Evolutionary conservation across 2,329 filamentous ascomycete genomes (phyloP), one percentile per base, ranked within the genome.

Genomic region (Aphanocladium album): DNA sequence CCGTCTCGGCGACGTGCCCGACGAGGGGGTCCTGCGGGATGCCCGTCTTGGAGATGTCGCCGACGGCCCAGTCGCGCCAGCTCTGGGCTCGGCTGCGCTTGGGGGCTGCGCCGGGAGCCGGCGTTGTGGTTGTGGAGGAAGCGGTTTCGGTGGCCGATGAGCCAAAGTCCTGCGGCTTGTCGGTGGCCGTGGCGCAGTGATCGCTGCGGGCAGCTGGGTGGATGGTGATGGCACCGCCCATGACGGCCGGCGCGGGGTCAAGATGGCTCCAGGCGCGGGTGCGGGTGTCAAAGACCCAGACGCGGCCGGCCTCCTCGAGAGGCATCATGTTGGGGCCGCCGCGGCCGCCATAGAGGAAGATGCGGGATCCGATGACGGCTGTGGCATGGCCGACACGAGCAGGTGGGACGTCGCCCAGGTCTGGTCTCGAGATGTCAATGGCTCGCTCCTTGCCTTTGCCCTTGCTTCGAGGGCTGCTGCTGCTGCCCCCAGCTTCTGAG

Each of bases 331-430:
- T 85, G 3, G 80, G 74, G 0, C 89, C 89, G 37, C 57, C 37
- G 49, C 90, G 86, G 11, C 92, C 91, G 52, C 90, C 91, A 73
- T 93, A 96, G 46, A 96, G 65, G 74, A 93, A 93, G 67, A 96
- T 86, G 23, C 85, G 86, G 49, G 82, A 81, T 61, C 86, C 81
- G 61, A 95, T 83, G 1, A 85, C 81, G 14, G 87, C 83, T 0
- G 88, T 84, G 37, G 90, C 87, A 65, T 91, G 84, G 21, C 91
- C 91, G 2, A 93, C 84, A 21, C 91, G 84, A 2, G 90, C 80
- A 1, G 79, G 73, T 0, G 91, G 90, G 1, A 89, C 79, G 35
- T 80, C 70, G 30, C 73, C 75, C 1, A 78, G 67, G 8, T 64
- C 65, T 6, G 66, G 67, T 16, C 39, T 19, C 53, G 19, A 65